Conservation (phyloP, 371 early-diverging fungal species). For the Saksenaea vasiformis region DNA sequence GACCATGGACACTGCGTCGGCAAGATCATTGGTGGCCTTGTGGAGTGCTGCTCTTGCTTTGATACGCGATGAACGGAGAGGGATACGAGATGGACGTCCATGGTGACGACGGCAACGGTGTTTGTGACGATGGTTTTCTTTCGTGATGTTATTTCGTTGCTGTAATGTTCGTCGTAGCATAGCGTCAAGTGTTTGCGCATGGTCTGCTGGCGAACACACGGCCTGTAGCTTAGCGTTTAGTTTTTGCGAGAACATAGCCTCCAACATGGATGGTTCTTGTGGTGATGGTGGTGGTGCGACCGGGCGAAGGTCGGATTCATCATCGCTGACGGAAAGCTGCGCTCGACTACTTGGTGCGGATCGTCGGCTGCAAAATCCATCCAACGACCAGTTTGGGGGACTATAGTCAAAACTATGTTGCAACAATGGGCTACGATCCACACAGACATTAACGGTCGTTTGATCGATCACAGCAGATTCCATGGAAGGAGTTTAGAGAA, state of each 20-base stretch:
- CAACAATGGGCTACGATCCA: not conserved
- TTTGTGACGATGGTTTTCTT: not conserved
- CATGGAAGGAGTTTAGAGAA: not conserved
- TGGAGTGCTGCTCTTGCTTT: not conserved
- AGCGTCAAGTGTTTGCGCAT: not conserved
- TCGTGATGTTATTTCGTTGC: not conserved
- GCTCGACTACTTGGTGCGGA: not conserved
- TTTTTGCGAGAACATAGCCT: not conserved
- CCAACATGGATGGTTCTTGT: not conserved
- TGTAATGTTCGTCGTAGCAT: not conserved
- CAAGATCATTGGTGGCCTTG: slow-evolving; percentile 11
- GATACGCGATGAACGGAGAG: slow-evolving; percentile 5
- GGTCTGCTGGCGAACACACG: not conserved
- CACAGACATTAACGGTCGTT: not conserved
- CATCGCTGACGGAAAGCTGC: not conserved
- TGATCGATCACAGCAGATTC: not conserved
- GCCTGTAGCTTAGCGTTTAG: not conserved
- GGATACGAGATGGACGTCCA: slow-evolving; percentile 9
- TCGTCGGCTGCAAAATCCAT: slow-evolving; percentile 1
- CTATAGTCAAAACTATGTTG: not conserved
- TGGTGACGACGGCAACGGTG: not conserved
- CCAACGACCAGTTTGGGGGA: not conserved
- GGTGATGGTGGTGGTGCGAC: not conserved
- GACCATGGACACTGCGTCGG: slow-evolving; percentile 11
- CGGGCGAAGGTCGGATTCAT: slow-evolving; percentile 1